phyloP scores from a whole-genome alignment of 768 basidiomycete genomes.

The Lepiota subincarnata region DNA sequence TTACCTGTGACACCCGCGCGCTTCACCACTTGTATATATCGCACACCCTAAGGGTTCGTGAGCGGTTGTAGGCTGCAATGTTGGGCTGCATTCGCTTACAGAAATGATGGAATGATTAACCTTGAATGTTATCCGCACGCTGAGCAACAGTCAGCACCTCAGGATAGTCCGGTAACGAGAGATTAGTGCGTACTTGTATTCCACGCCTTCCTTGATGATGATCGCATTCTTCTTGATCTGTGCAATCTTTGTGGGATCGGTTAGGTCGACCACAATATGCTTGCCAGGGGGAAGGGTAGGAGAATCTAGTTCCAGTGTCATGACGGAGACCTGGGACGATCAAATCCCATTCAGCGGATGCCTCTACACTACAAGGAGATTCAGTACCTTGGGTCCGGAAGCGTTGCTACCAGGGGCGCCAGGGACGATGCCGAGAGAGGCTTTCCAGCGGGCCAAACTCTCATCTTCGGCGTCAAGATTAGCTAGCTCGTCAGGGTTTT shows the following conservation, averaged over 20 bases:
- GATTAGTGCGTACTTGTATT: constrained; percentile 77
- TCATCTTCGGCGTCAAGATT: constrained; percentile 87
- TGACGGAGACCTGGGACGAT: constrained; percentile 55
- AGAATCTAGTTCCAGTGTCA: constrained; percentile 79
- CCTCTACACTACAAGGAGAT: neutral
- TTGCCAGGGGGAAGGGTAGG: constrained; percentile 59
- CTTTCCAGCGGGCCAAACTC: constrained; percentile 94
- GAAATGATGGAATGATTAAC: constrained; percentile 90
- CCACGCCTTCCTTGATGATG: constrained; percentile 77
- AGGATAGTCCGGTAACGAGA: neutral
- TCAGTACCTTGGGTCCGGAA: constrained; percentile 61
- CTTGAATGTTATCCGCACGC: constrained; percentile 77
- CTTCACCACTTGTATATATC: constrained; percentile 90
- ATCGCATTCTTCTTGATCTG: constrained; percentile 77
- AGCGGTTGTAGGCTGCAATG: constrained; percentile 10
- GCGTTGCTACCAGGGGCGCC: constrained; percentile 34
- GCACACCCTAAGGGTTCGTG: constrained; percentile 50
- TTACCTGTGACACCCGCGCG: constrained; percentile 69
- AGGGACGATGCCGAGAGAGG: constrained; percentile 78
- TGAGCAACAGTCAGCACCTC: constrained; percentile 23
- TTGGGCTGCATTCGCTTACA: constrained; percentile 33
- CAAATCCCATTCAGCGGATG: neutral
- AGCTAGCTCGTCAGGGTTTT: constrained; percentile 79
- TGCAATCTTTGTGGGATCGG: constrained; percentile 38
- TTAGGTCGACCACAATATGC: constrained; percentile 65